These are phyloP conservation scores for Blastosporella zonata DNA, from an alignment of 1,284 basidiomycete species.

Conservation along the genomic window DNA sequence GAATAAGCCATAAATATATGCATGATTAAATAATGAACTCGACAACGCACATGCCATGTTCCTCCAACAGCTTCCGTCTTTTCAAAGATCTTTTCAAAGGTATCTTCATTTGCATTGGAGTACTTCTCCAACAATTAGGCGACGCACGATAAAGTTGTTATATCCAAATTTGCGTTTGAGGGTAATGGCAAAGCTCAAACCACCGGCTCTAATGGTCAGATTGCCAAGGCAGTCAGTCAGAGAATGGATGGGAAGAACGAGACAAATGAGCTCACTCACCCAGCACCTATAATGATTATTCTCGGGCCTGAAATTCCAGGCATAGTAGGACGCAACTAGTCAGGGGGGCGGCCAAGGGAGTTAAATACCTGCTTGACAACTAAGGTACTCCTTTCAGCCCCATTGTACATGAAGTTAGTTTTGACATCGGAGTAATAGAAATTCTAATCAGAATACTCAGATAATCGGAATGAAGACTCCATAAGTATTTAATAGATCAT, in stretches of 20 bases:
- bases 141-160: slow-evolving; percentile 30
- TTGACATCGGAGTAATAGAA: no score
- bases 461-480: no score
- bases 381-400: no score
- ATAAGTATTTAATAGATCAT: no score
- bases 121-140: neutral
- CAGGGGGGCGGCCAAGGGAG: no score
- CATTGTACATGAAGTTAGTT: no score
- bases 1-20: neutral
- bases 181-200: slow-evolving; percentile 31
- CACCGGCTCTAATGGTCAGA: slow-evolving; percentile 23
- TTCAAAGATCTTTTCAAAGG: slow-evolving; percentile 33
- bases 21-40: neutral
- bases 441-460: no score
- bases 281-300: slow-evolving; percentile 37
- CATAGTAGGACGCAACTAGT: no score
- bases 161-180: slow-evolving; percentile 32
- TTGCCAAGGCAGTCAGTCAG: no score
- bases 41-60: slow-evolving; percentile 33
- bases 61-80: slow-evolving; percentile 32
- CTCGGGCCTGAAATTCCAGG: slow-evolving; percentile 14
- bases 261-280: slow-evolving; percentile 29
- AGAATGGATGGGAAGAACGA: no score
- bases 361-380: no score
- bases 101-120: neutral